phyloP scores from a whole-genome alignment of 2,329 filamentous ascomycete species.

The Fusarium keratoplasticum region DNA sequence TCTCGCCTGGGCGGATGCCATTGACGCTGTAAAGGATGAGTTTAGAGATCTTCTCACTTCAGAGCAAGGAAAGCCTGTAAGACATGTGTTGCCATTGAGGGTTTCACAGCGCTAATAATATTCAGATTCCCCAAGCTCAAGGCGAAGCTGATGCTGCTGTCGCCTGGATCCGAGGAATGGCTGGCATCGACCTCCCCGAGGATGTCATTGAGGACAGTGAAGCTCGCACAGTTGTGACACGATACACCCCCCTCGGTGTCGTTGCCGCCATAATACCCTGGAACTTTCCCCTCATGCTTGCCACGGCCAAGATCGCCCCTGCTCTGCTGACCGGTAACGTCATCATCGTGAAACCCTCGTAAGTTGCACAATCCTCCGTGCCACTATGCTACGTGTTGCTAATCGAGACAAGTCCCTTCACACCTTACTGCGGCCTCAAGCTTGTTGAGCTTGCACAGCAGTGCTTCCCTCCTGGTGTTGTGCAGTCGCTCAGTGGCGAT shows the following conservation, averaged over 20 bases:
- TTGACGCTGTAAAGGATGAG: slow-evolving; percentile 33
- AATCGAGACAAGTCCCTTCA: slow-evolving; percentile 54
- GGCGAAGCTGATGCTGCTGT: slow-evolving; percentile 41
- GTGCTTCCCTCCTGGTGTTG: slow-evolving; percentile 71
- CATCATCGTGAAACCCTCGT: slow-evolving; percentile 67
- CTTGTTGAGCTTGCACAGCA: slow-evolving; percentile 67
- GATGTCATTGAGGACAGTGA: slow-evolving; percentile 54
- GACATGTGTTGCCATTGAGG: accelerated
- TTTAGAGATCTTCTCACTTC: slow-evolving; percentile 40
- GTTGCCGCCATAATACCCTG: slow-evolving; percentile 63
- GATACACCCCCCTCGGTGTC: slow-evolving; percentile 57
- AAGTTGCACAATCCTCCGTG: slow-evolving; percentile 45
- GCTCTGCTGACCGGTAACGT: slow-evolving; percentile 67
- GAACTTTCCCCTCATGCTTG: slow-evolving; percentile 68
- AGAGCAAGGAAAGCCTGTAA: slow-evolving; percentile 48
- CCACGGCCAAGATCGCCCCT: slow-evolving; percentile 65
- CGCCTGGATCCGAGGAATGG: slow-evolving; percentile 46
- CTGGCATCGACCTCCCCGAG: slow-evolving; percentile 45
- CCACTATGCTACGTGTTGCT: not conserved
- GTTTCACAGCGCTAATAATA: not conserved
- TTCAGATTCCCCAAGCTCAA: slow-evolving; percentile 32
- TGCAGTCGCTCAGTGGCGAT: slow-evolving; percentile 70
- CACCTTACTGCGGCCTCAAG: slow-evolving; percentile 69
- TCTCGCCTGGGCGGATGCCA: slow-evolving; percentile 40
- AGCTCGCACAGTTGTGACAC: slow-evolving; percentile 44